Evolutionary conservation across 2,329 filamentous ascomycete species (phyloP).

Genomic region (Phaeosphaeria sp.): DNA sequence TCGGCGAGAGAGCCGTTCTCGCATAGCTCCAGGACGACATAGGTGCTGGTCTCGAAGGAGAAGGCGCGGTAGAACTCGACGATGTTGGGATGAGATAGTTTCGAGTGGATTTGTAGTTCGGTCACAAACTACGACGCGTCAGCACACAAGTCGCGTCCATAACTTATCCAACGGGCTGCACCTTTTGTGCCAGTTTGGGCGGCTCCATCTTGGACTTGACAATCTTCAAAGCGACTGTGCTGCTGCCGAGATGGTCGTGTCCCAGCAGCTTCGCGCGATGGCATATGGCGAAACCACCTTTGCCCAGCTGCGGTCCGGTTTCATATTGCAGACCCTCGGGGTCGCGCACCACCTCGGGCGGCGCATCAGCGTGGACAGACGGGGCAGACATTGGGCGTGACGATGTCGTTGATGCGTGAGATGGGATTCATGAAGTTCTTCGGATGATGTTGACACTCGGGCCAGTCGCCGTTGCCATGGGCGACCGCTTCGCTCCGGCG

Average conservation of each 20-base stretch:
- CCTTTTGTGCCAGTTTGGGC: constrained; percentile 84
- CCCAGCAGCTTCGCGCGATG: constrained; percentile 73
- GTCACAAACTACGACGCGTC: constrained; percentile 66
- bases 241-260: constrained; percentile 62
- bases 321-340: constrained; percentile 75
- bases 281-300: constrained; percentile 84
- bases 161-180: constrained; percentile 47
- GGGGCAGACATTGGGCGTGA: constrained; percentile 49
- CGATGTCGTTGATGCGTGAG: constrained; percentile 29
- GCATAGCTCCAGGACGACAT: constrained; percentile 92
- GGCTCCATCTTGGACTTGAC: constrained; percentile 82
- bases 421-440: constrained; percentile 4
- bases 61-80: constrained; percentile 96
- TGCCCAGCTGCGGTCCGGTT: constrained; percentile 76
- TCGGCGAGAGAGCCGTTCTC: constrained; percentile 97
- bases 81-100: constrained; percentile 94
- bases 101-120: constrained; percentile 97
- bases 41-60: constrained; percentile 86
- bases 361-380: constrained; percentile 59
- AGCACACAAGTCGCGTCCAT: constrained; percentile 19
- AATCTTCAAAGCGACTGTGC: constrained; percentile 79
- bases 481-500: constrained; percentile 5
- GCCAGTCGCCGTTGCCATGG: constrained; percentile 13
- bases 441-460: constrained; percentile 23
- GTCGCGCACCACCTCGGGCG: constrained; percentile 67